Conservation (phyloP, 768 basidiomycete species). For the Coprinopsis cinerea region DNA sequence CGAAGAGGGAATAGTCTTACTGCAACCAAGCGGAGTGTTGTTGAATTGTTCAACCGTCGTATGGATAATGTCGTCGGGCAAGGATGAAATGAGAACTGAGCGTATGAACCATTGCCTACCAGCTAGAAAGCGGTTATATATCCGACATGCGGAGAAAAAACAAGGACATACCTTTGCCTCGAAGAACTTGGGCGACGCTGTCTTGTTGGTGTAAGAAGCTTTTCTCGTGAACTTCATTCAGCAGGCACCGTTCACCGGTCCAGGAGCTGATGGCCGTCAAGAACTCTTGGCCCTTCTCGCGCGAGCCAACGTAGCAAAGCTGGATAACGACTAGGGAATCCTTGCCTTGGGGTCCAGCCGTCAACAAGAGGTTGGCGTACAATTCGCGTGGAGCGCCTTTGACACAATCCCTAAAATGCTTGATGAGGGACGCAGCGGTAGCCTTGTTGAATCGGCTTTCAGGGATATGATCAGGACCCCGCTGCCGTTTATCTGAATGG, state of each 20-base stretch:
- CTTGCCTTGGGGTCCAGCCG: constrained; percentile 79
- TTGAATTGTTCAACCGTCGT: constrained; percentile 78
- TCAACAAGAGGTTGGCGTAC: constrained; percentile 86
- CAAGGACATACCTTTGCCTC: constrained; percentile 58
- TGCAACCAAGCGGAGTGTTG: constrained; percentile 84
- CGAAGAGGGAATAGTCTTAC: constrained; percentile 36
- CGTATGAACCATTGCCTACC: constrained; percentile 91
- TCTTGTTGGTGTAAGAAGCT: constrained; percentile 87
- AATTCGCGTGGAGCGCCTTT: constrained; percentile 83
- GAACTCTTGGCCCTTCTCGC: constrained; percentile 70
- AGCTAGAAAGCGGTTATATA: constrained; percentile 31
- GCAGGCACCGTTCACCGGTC: constrained; percentile 79
- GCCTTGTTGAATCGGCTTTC: constrained; percentile 76
- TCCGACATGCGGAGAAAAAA: background rate
- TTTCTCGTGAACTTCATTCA: constrained; percentile 90
- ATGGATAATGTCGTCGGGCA: constrained; percentile 84
- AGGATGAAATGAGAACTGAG: constrained; percentile 72
- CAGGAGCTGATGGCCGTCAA: constrained; percentile 79
- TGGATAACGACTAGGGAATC: constrained; percentile 88
- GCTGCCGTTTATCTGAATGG: constrained; percentile 4
- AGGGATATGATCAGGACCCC: constrained; percentile 11
- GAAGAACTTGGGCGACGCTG: constrained; percentile 84
- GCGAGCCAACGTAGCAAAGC: constrained; percentile 81
- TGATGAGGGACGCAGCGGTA: constrained; percentile 85
- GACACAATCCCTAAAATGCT: constrained; percentile 90